phyloP scores from a whole-genome alignment of 2,329 filamentous ascomycete species.

The Rhynchosporium graminicola region DNA sequence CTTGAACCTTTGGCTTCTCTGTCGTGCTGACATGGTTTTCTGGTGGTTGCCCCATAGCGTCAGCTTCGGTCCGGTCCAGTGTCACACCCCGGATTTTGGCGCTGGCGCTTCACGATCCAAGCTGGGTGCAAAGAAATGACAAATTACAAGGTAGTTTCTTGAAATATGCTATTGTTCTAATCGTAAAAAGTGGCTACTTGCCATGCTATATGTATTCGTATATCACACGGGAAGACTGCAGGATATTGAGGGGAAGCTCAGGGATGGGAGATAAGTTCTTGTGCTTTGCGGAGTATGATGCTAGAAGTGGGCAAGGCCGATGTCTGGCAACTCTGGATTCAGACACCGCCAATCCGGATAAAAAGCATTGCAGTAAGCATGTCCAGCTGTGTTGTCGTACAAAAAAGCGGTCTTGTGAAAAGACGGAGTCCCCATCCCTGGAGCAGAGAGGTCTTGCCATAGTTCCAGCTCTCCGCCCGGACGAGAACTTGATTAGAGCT shows the following conservation, averaged over 20 bases:
- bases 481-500: neutral
- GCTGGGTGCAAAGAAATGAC: neutral
- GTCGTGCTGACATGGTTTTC: slow-evolving; percentile 11
- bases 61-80: too few relatives aligned
- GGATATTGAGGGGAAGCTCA: slow-evolving; percentile 1
- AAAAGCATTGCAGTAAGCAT: neutral
- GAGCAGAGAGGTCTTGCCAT: neutral
- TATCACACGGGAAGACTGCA: neutral
- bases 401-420: slow-evolving; percentile 24
- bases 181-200: slow-evolving; percentile 2
- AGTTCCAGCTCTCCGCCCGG: slow-evolving; percentile 14
- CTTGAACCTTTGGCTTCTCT: slow-evolving; percentile 17
- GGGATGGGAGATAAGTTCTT: slow-evolving; percentile 19
- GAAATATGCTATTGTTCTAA: slow-evolving; percentile 1
- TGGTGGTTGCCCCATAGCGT: slow-evolving; percentile 12
- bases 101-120: slow-evolving; percentile 8
- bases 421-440: slow-evolving; percentile 14
- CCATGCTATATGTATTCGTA: slow-evolving; percentile 4
- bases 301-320: slow-evolving; percentile 8
- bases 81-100: slow-evolving; percentile 15
- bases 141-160: neutral
- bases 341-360: slow-evolving; percentile 6
- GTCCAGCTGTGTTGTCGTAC: slow-evolving; percentile 6
- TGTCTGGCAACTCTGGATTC: slow-evolving; percentile 1
- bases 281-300: slow-evolving; percentile 12